Percentiles rank a stretch among this genome's conserved stretches.
Evolutionary conservation across 2,329 filamentous ascomycete species (phyloP).

Genomic region (Mycogone perniciosa): DNA sequence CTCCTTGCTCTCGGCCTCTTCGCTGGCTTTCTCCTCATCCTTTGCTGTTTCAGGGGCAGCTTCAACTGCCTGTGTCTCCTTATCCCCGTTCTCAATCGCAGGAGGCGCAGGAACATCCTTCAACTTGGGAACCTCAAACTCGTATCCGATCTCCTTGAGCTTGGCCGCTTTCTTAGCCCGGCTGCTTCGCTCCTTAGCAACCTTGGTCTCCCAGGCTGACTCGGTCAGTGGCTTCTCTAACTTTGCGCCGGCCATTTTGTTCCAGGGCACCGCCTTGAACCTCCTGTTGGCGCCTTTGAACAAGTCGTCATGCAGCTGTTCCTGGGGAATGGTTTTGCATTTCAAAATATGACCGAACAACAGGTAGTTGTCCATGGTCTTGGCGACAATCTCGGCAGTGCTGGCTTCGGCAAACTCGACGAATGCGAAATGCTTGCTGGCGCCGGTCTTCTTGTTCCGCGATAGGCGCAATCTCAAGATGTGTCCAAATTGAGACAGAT

Average conservation of each 20-base stretch:
- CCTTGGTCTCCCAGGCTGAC: constrained; percentile 70
- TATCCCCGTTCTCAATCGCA: constrained; percentile 30
- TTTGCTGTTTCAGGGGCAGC: constrained; percentile 23
- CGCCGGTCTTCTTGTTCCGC: constrained; percentile 85
- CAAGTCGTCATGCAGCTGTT: constrained; percentile 71
- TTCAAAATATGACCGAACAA: constrained; percentile 92
- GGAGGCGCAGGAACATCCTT: constrained; percentile 48
- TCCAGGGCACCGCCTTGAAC: constrained; percentile 84
- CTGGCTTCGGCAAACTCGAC: constrained; percentile 78
- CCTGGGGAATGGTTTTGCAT: constrained; percentile 70
- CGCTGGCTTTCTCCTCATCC: constrained; percentile 20
- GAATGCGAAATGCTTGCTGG: constrained; percentile 90
- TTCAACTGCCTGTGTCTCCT: constrained; percentile 31
- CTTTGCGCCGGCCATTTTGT: constrained; percentile 72
- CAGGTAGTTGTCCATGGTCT: constrained; percentile 97
- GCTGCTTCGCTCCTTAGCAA: constrained; percentile 65
- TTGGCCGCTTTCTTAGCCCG: constrained; percentile 64
- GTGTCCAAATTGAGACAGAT: constrained; percentile 88
- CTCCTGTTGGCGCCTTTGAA: constrained; percentile 88
- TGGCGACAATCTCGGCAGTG: constrained; percentile 80
- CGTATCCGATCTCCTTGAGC: constrained; percentile 75
- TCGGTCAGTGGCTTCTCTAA: constrained; percentile 68
- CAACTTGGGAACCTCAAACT: constrained; percentile 67
- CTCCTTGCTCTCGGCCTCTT: constrained; percentile 15
- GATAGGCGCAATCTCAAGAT: constrained; percentile 76